Percentiles rank a stretch among this genome's conserved stretches.
Conservation (phyloP, 768 basidiomycete genomes). For the Leccinellum albellum region DNA sequence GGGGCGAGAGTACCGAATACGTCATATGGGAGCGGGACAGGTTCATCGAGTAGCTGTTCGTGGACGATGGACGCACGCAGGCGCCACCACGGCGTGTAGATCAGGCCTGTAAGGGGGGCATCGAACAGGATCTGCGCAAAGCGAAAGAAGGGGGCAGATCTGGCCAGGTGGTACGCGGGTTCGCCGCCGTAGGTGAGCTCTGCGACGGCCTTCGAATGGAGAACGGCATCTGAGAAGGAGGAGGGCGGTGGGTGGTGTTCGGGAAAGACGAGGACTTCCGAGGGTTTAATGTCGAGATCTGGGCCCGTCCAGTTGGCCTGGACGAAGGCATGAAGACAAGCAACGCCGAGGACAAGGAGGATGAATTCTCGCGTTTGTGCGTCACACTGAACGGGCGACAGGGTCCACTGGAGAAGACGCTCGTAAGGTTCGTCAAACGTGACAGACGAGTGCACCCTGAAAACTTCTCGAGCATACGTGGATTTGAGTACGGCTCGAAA, state of each 20-base stretch:
- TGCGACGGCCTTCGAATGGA: slow-evolving; percentile 66
- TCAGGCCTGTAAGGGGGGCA: slow-evolving; percentile 45
- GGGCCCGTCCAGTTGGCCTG: slow-evolving; percentile 98
- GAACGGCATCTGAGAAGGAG: slow-evolving; percentile 40
- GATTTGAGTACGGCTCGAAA: slow-evolving; percentile 54
- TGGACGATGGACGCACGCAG: slow-evolving; percentile 72
- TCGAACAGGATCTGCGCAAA: slow-evolving; percentile 70
- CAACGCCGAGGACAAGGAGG: slow-evolving; percentile 64
- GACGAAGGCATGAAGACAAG: slow-evolving; percentile 84
- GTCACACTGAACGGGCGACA: slow-evolving; percentile 25
- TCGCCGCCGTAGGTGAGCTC: slow-evolving; percentile 85
- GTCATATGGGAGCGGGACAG: slow-evolving; percentile 54
- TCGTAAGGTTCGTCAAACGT: slow-evolving; percentile 40
- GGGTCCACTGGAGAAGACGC: slow-evolving; percentile 31
- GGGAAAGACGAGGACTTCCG: slow-evolving; percentile 39
- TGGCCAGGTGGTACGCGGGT: slow-evolving; percentile 90
- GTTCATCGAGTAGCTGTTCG: slow-evolving; percentile 75
- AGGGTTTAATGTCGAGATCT: slow-evolving; percentile 56
- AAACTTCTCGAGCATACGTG: slow-evolving; percentile 38
- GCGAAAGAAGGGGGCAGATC: slow-evolving; percentile 63
- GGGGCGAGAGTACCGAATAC: slow-evolving; percentile 40
- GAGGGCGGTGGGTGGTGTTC: slow-evolving; percentile 14
- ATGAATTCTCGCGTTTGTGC: slow-evolving; percentile 48
- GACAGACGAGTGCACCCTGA: slow-evolving; percentile 30
- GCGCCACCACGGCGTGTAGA: slow-evolving; percentile 74